phyloP scores from a whole-genome alignment of 306 rosid genomes.

The Gleditsia sinensis region DNA sequence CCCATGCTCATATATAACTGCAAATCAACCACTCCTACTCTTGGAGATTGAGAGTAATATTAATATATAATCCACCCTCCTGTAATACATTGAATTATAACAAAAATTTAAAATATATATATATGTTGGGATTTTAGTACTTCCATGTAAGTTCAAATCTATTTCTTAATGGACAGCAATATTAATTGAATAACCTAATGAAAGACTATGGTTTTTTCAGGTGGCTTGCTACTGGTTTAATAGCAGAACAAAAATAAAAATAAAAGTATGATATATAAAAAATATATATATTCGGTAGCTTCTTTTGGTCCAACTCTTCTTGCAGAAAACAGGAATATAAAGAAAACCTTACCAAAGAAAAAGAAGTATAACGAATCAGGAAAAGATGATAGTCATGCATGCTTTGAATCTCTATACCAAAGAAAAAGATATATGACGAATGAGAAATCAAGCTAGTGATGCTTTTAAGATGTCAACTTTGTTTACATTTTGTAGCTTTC shows the following conservation, averaged over 20 bases:
- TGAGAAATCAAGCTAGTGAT: slow-evolving; percentile 31
- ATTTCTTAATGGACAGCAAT: not conserved
- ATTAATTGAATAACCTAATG: not conserved
- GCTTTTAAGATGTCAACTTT: slow-evolving; percentile 7
- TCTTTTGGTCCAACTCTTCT: slow-evolving; percentile 9
- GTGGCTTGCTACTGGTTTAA: not conserved
- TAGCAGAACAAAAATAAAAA: not conserved
- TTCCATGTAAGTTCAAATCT: not conserved
- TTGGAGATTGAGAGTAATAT: not conserved
- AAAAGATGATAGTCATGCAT: slow-evolving; percentile 31
- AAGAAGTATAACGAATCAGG: slow-evolving; percentile 27
- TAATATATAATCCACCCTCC: too few species aligned
- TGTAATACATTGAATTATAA: too few species aligned
- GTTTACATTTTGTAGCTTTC: not conserved
- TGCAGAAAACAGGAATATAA: slow-evolving; percentile 16
- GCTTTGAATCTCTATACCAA: slow-evolving; percentile 34
- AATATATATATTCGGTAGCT: slow-evolving; percentile 19
- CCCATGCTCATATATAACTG: not conserved
- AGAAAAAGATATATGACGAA: slow-evolving; percentile 25
- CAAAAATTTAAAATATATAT: too few species aligned
- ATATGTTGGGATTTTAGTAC: not conserved
- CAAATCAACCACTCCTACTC: slow-evolving; percentile 34
- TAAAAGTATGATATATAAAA: not conserved
- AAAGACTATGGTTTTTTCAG: slow-evolving; percentile 1
- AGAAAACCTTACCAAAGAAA: slow-evolving; percentile 27